Percentiles rank a stretch among this genome's conserved stretches.
Evolutionary conservation across 805 yeast species (phyloP).

Genomic region (Yarrowia sp.): DNA sequence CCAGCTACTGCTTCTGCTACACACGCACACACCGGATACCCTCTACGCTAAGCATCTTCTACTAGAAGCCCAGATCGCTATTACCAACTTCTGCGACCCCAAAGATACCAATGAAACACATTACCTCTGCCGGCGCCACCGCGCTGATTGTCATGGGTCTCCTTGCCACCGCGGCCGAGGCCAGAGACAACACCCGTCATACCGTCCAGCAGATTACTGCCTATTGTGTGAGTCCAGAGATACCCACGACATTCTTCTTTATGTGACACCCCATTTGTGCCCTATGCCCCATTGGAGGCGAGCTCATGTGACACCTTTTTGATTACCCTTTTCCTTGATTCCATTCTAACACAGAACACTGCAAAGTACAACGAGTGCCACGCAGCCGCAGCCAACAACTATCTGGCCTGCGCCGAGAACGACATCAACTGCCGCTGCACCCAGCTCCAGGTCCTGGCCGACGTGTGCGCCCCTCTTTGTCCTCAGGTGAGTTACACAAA

Average conservation of each 20-base stretch:
- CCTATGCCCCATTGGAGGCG: too few species aligned
- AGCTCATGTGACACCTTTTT: neutral
- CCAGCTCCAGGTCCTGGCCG: conserved; percentile 16
- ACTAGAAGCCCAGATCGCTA: neutral
- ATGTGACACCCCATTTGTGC: neutral
- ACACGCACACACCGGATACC: conserved; percentile 8
- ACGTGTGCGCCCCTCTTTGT: conserved; percentile 28
- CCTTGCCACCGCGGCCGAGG: conserved; percentile 8
- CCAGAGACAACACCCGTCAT: conserved; percentile 17
- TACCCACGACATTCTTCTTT: neutral
- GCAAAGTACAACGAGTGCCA: conserved; percentile 38
- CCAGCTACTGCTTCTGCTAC: neutral
- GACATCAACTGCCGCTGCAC: conserved; percentile 35
- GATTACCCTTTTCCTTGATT: neutral
- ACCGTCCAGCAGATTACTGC: conserved; percentile 31
- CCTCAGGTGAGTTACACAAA: conserved; percentile 22
- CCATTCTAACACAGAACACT: conserved; percentile 33
- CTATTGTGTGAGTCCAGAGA: conserved; percentile 21
- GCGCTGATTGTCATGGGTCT: conserved; percentile 25
- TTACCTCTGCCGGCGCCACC: conserved; percentile 32
- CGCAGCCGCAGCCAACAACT: conserved; percentile 26
- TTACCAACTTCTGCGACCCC: conserved; percentile 1
- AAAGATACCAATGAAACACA: conserved; percentile 28
- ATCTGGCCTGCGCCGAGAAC: conserved; percentile 24
- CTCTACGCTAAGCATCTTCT: neutral